Base-by-base conservation (phyloP, 192 early-diverging fungal species). In the Gaertneriomyces semiglobifer region DNA sequence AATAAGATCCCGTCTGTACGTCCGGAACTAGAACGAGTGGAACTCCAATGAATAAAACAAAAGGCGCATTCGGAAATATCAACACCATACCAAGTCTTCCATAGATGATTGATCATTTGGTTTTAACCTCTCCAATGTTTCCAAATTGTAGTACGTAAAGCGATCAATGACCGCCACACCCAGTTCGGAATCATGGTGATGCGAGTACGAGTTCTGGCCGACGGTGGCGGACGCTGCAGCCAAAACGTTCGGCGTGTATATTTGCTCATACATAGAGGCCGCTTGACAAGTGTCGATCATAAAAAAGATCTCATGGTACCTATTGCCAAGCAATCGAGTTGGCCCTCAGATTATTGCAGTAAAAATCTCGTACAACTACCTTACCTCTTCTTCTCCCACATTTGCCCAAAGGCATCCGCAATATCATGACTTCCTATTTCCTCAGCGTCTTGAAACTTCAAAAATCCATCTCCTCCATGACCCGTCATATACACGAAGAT, bases 251-350 rank as follows among this genome's bases (percentile, higher is more conserved):
- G 95, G 94, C 14, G 95, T 92, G 54, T 93, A 87, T 54, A 99
- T 90, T 68, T 90, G 87, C 71, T 85, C 86, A 63, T 90, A 99
- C 92, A 99, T 93, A 7, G 95, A 93, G 63, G 93, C 94, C 6
- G 97, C 97, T 76, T 99, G 97, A 63, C 97, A 99, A 0, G 97
- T 99, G 70, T 99, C 97, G 55, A 95, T 92, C 83, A 99, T 90
- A 74, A 99, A 98, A 63, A 99, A 82, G n/a, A 99, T 89, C 80
- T 99, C 97, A 71, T 94, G 88, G 76, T 99, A 99, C 71, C 89
- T 76, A 69, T 72, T 59, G 25, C 25, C 25, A 33, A 33, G 25
- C 2, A 2, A 33, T 33, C 25, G 25, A 33, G 25, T 33, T 33
- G 25, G 25, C 25, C 2, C 25, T 33, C 25, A 33, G 25, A 33